Percentiles rank a stretch among this genome's conserved stretches.
These are phyloP conservation scores for Kitagawia praeruptora DNA, from an alignment of 129 eudicot genomes.

Conservation along the genomic window DNA sequence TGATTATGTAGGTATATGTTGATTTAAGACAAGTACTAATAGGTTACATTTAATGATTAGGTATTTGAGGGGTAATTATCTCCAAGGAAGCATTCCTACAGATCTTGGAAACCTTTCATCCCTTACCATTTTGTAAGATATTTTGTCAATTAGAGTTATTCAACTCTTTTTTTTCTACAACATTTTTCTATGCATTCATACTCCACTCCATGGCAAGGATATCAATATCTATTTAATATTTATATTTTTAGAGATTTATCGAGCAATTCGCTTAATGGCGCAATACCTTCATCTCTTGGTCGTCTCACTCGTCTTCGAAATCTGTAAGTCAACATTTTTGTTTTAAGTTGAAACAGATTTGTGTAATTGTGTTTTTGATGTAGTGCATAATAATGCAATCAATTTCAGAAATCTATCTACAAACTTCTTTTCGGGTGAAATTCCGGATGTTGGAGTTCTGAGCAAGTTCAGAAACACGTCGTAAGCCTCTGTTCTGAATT, in stretches of 20 bases:
- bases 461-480: conserved; percentile 66
- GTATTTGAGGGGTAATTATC: conserved; percentile 82
- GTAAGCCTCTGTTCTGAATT: conserved; percentile 37
- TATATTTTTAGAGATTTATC: conserved; percentile 60
- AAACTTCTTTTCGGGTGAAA: conserved; percentile 87
- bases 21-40: neutral
- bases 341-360: neutral
- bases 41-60: conserved; percentile 22
- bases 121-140: conserved; percentile 68
- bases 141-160: neutral
- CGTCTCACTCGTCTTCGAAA: conserved; percentile 64
- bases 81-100: conserved; percentile 90
- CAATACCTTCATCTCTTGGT: conserved; percentile 91
- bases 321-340: conserved; percentile 45
- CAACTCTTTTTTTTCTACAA: neutral
- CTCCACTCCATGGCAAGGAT: neutral
- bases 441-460: conserved; percentile 76
- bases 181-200: neutral
- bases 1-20: neutral
- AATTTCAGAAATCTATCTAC: conserved; percentile 69
- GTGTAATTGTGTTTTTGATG: neutral
- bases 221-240: neutral
- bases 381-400: neutral
- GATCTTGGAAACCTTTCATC: conserved; percentile 78
- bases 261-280: conserved; percentile 79